A percentile compares a stretch with the other conserved stretches of the same genome.
These are phyloP conservation scores for Litchi chinensis DNA, from an alignment of 345 rosid genomes.

Conservation along the genomic window DNA sequence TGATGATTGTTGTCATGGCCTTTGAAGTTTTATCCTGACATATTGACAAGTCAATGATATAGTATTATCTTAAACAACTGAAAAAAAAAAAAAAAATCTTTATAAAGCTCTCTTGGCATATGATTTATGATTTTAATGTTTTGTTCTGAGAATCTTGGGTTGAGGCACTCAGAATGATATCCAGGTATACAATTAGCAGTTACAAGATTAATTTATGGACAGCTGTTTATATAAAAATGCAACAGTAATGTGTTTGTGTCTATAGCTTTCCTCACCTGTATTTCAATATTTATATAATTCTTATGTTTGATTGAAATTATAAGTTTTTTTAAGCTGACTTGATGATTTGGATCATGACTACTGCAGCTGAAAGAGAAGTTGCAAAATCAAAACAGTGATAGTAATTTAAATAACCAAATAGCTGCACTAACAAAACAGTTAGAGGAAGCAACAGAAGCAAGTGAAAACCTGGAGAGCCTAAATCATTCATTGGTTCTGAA, in stretches of 20 bases:
- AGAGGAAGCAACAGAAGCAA: slow-evolving; percentile 23
- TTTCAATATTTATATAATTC: neutral
- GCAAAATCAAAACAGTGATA: slow-evolving; percentile 9
- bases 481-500: slow-evolving; percentile 13
- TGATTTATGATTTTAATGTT: no score
- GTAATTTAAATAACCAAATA: slow-evolving; percentile 15
- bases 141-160: no score
- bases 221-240: no score
- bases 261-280: no score
- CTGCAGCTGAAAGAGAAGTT: slow-evolving; percentile 28
- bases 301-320: neutral
- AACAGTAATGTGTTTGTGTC: neutral
- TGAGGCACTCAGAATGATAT: no score
- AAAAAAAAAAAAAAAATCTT: neutral
- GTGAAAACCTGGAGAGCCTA: slow-evolving; percentile 21
- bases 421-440: slow-evolving; percentile 20
- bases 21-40: neutral
- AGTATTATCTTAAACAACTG: neutral
- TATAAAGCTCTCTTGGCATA: no score
- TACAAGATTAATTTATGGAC: no score
- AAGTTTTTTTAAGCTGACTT: neutral
- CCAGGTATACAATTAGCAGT: no score
- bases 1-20: neutral
- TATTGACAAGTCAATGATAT: neutral
- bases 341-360: neutral